A percentile compares a stretch with the other conserved stretches of the same genome.
Evolutionary conservation across 2,329 filamentous ascomycete species (phyloP).

Genomic region (Ophiostoma angusticollis): DNA sequence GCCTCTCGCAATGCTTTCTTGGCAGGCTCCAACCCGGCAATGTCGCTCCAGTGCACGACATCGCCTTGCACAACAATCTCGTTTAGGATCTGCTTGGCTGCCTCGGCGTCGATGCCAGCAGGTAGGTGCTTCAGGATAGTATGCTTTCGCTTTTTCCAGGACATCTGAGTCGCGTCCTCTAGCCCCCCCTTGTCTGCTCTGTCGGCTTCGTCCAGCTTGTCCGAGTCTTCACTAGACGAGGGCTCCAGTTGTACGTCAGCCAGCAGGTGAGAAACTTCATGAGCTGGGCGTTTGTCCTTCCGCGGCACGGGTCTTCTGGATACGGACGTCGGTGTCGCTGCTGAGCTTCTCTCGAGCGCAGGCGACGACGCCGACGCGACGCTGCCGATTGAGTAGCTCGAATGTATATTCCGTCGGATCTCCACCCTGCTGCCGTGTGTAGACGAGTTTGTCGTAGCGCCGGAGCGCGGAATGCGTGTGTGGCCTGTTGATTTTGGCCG

Average conservation of each 20-base stretch:
- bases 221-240: slow-evolving; percentile 12
- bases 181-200: slow-evolving; percentile 4
- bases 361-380: background rate
- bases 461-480: background rate
- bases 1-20: slow-evolving; percentile 90
- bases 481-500: slow-evolving; percentile 7
- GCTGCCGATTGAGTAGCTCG: slow-evolving; percentile 5
- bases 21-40: slow-evolving; percentile 79
- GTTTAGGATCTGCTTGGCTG: slow-evolving; percentile 86
- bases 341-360: background rate
- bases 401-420: slow-evolving; percentile 11
- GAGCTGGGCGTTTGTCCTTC: slow-evolving; percentile 5
- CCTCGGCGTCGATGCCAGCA: slow-evolving; percentile 64
- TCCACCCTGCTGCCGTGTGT: slow-evolving; percentile 6
- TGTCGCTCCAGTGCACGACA: slow-evolving; percentile 87
- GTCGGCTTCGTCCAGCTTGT: slow-evolving; percentile 7
- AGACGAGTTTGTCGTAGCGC: background rate
- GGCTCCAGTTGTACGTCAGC: slow-evolving; percentile 11
- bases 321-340: background rate
- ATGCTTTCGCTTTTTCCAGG: slow-evolving; percentile 50
- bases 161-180: background rate
- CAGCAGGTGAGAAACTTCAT: slow-evolving; percentile 10
- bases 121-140: slow-evolving; percentile 66
- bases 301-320: background rate
- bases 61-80: slow-evolving; percentile 93